Evolutionary conservation across 208 protist genomes (phyloP).

Genomic region (Spongospora subterranea): DNA sequence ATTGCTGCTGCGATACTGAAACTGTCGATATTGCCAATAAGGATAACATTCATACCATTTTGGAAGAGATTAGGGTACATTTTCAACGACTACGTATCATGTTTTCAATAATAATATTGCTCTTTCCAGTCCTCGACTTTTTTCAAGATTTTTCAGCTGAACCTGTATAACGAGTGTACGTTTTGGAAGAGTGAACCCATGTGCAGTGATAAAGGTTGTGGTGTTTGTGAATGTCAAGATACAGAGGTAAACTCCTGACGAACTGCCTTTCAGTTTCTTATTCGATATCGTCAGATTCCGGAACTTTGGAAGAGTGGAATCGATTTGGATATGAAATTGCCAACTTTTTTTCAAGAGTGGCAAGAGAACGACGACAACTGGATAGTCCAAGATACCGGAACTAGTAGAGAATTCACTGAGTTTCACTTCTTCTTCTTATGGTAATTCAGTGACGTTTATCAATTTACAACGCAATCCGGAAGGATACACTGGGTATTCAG

Average conservation of each 20-base stretch:
- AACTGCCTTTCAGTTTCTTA: not conserved
- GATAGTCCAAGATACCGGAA: conserved; percentile 53
- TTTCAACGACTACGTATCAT: too few species aligned
- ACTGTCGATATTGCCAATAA: conserved; percentile 24
- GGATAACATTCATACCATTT: not conserved
- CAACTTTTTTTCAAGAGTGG: not conserved
- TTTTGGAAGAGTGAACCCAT: conserved; percentile 21
- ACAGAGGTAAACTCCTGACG: not conserved
- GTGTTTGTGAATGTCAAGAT: conserved; percentile 35
- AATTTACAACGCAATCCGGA: conserved; percentile 50
- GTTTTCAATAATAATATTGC: not conserved
- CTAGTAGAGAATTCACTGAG: not conserved
- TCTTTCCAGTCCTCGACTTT: not conserved
- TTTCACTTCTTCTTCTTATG: not conserved
- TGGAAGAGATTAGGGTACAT: conserved; percentile 9
- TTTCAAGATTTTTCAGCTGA: conserved; percentile 44
- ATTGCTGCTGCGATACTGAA: conserved; percentile 50
- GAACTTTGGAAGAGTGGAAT: not conserved
- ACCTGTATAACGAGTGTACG: conserved; percentile 25
- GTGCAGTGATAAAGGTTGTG: not conserved
- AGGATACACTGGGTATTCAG: conserved; percentile 57
- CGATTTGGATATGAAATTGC: not conserved
- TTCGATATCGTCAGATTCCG: not conserved
- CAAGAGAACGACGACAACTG: conserved; percentile 9
- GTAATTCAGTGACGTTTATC: conserved; percentile 50